Conservation (phyloP, 1,284 basidiomycete genomes). For the Agroathelia rolfsii region DNA sequence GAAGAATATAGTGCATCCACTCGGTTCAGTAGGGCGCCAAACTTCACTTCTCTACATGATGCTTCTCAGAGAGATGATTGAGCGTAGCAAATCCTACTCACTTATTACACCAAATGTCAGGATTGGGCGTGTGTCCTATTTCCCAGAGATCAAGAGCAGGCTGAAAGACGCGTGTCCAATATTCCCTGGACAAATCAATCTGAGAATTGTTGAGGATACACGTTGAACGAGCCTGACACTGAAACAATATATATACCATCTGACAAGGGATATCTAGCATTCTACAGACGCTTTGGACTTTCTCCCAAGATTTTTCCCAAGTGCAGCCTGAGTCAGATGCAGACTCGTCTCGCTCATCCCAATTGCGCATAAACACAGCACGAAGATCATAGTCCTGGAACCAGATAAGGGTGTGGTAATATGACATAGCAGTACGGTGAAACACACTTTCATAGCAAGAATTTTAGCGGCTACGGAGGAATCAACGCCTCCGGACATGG, state of each 20-base stretch:
- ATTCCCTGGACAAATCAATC: slow-evolving; percentile 78
- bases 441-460: slow-evolving; percentile 57
- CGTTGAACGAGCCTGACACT: slow-evolving; percentile 8
- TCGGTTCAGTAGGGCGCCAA: slow-evolving; percentile 73
- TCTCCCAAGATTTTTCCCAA: slow-evolving; percentile 94
- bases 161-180: slow-evolving; percentile 85
- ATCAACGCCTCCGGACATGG: slow-evolving; percentile 96
- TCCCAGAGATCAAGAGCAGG: slow-evolving; percentile 75
- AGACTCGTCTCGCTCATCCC: slow-evolving; percentile 72
- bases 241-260: slow-evolving; percentile 39
- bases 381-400: slow-evolving; percentile 68
- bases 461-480: slow-evolving; percentile 78
- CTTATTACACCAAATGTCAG: slow-evolving; percentile 91
- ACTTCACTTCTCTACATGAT: slow-evolving; percentile 77
- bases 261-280: slow-evolving; percentile 54
- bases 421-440: slow-evolving; percentile 5
- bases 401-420: not conserved
- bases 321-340: slow-evolving; percentile 74
- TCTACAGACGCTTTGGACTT: slow-evolving; percentile 75
- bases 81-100: slow-evolving; percentile 19
- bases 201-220: slow-evolving; percentile 23
- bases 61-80: slow-evolving; percentile 4
- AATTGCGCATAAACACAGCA: slow-evolving; percentile 94
- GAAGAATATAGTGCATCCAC: slow-evolving; percentile 30
- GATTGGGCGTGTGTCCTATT: slow-evolving; percentile 78